Base-by-base conservation (phyloP, 2,329 filamentous ascomycete genomes). In the Arachnomyces sp. region DNA sequence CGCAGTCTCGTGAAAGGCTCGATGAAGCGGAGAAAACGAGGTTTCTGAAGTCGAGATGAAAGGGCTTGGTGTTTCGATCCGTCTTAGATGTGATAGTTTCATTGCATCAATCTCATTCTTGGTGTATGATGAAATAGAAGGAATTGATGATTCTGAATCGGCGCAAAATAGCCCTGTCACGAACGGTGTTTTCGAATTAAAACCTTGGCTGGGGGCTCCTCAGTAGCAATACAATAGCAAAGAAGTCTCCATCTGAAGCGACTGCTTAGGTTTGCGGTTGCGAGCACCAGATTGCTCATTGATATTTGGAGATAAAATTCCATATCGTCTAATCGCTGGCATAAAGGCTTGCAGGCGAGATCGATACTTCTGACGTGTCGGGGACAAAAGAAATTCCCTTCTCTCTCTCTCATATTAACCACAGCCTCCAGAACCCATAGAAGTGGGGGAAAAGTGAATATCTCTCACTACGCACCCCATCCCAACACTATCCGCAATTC, bases 211-310 rank as follows among this genome's bases (percentile, higher is more conserved):
- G 1, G 58, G 45, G 2, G 42, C 15, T 16, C 61, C 60, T 1
- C 49, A 59, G 47, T 56, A 64, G 9, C 63, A 45, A 35, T 58
- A 65, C 1, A 63, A 29, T 1, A 65, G n/a, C 0, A 43, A 46
- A 7, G 61, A 59, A 2, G 55, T 43, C 15, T 35, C 37, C 8
- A 31, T 20, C 3, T 31, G 8, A 12, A 5, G 7, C 11, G 13
- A 28, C 16, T 28, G 28, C n/a, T n/a, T n/a, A n/a, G n/a, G n/a
- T n/a, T n/a, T n/a, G n/a, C n/a, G n/a, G n/a, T n/a, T n/a, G n/a
- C n/a, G n/a, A n/a, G n/a, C n/a, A n/a, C n/a, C n/a, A n/a, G n/a
- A n/a, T n/a, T n/a, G n/a, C n/a, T n/a, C n/a, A n/a, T n/a, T n/a
- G n/a, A n/a, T n/a, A n/a, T n/a, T n/a, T n/a, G n/a, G n/a, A n/a